These are phyloP conservation scores for Ophiostoma tasmaniense DNA, from an alignment of 2,329 filamentous ascomycete species.

Conservation along the genomic window DNA sequence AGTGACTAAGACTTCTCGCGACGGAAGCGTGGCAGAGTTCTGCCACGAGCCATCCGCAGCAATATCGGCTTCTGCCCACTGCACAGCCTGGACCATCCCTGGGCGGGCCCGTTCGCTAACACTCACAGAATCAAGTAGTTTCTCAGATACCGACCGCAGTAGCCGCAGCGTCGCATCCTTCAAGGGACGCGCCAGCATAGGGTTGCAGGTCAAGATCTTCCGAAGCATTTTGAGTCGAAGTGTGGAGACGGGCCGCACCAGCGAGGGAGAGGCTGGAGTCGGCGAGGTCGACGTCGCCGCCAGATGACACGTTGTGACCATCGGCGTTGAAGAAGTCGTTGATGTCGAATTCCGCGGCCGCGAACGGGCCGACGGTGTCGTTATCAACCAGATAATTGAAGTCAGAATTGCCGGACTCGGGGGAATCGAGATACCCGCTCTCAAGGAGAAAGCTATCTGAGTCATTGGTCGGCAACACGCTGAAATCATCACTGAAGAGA, in stretches of 20 bases:
- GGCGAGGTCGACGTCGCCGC: slow-evolving; percentile 40
- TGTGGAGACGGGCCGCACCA: slow-evolving; percentile 46
- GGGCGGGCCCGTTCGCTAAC: slow-evolving; percentile 32
- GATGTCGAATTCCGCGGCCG: slow-evolving; percentile 36
- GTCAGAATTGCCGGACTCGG: slow-evolving; percentile 57
- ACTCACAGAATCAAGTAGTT: slow-evolving; percentile 35
- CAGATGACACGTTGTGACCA: slow-evolving; percentile 28
- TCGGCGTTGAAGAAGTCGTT: slow-evolving; percentile 50
- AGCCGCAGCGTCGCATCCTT: slow-evolving; percentile 65
- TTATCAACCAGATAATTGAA: slow-evolving; percentile 59
- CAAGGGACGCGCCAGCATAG: slow-evolving; percentile 63
- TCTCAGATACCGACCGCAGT: slow-evolving; percentile 60
- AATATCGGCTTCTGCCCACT: slow-evolving; percentile 26
- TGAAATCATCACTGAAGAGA: slow-evolving; percentile 62
- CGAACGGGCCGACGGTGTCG: slow-evolving; percentile 40
- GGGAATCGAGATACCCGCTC: slow-evolving; percentile 65
- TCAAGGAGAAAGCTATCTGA: slow-evolving; percentile 70
- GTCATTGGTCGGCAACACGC: slow-evolving; percentile 58
- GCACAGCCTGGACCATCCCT: slow-evolving; percentile 20
- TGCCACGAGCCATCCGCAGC: slow-evolving; percentile 27
- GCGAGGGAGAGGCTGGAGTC: slow-evolving; percentile 33
- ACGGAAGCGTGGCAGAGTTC: slow-evolving; percentile 34
- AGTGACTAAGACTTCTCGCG: slow-evolving; percentile 40
- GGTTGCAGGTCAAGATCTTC: slow-evolving; percentile 65
- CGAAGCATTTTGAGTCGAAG: slow-evolving; percentile 53